Conservation (phyloP, 1,284 basidiomycete genomes). For the Apiotrichum domesticum region DNA sequence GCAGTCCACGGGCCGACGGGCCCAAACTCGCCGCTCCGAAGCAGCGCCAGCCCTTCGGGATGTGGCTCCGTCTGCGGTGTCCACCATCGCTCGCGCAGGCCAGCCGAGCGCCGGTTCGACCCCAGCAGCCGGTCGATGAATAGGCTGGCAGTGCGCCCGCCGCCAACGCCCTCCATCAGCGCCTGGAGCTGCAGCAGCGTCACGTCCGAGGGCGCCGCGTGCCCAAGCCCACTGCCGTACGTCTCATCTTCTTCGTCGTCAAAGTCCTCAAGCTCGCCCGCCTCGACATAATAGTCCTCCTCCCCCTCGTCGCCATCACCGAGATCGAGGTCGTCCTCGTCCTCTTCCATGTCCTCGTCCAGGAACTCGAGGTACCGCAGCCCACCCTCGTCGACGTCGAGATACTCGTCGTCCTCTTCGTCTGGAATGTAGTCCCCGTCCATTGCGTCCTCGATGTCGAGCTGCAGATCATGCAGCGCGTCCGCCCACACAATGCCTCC, state of each 20-base stretch:
- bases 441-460: background rate
- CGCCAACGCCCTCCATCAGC: conserved; percentile 9
- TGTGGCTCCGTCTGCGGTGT: conserved; percentile 60
- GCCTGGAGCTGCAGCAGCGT: conserved; percentile 21
- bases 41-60: conserved; percentile 61
- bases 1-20: conserved; percentile 49
- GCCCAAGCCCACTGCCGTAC: background rate
- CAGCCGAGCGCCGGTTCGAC: conserved; percentile 8
- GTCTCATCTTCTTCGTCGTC: conserved; percentile 18
- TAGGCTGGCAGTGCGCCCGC: background rate
- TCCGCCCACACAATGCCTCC: background rate
- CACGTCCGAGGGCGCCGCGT: background rate
- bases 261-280: too few relatives aligned
- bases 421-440: background rate
- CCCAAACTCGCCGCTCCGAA: conserved; percentile 81
- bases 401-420: background rate
- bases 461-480: background rate
- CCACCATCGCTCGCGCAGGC: conserved; percentile 32
- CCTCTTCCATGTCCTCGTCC: conserved; percentile 16
- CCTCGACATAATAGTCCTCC: conserved; percentile 9
- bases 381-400: background rate
- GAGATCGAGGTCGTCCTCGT: conserved; percentile 27
- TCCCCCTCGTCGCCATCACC: conserved; percentile 11
- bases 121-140: conserved; percentile 27
- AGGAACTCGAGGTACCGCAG: background rate